phyloP scores from a whole-genome alignment of 768 basidiomycete genomes.

The Amanita jacksonii region DNA sequence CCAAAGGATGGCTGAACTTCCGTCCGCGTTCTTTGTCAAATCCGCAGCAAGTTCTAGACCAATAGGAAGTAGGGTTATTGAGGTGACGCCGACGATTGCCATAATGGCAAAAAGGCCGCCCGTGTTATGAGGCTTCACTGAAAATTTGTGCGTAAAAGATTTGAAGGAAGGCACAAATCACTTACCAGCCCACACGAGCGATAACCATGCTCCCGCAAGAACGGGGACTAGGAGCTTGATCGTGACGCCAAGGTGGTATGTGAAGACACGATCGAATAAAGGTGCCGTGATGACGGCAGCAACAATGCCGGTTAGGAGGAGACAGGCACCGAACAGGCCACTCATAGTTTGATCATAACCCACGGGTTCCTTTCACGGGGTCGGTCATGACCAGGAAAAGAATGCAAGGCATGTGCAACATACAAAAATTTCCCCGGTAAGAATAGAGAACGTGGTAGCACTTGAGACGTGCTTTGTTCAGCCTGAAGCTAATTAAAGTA shows the following conservation, averaged over 20 bases:
- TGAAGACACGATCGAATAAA: constrained; percentile 76
- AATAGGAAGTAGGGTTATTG: constrained; percentile 65
- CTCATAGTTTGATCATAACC: constrained; percentile 62
- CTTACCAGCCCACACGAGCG: constrained; percentile 74
- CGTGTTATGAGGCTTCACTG: constrained; percentile 54
- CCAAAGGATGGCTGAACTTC: constrained; percentile 71
- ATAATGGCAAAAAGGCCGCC: constrained; percentile 57
- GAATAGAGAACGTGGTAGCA: constrained; percentile 51
- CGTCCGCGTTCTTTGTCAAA: constrained; percentile 70
- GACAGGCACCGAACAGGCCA: constrained; percentile 58
- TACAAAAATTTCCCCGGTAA: constrained; percentile 64
- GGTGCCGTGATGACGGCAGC: constrained; percentile 63
- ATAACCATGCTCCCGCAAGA: constrained; percentile 55
- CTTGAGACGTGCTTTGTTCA: constrained; percentile 21
- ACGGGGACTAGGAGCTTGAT: constrained; percentile 53
- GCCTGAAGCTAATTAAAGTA: background rate
- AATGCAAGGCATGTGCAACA: constrained; percentile 12
- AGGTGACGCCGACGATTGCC: constrained; percentile 55
- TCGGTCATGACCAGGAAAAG: background rate
- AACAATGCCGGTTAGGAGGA: constrained; percentile 64
- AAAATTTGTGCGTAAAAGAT: background rate
- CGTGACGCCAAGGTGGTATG: constrained; percentile 54
- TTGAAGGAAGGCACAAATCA: background rate
- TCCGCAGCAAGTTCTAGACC: constrained; percentile 73
- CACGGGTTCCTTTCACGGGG: constrained; percentile 43